Conservation (phyloP, 306 rosid genomes). For the Cicer chorassanicum region DNA sequence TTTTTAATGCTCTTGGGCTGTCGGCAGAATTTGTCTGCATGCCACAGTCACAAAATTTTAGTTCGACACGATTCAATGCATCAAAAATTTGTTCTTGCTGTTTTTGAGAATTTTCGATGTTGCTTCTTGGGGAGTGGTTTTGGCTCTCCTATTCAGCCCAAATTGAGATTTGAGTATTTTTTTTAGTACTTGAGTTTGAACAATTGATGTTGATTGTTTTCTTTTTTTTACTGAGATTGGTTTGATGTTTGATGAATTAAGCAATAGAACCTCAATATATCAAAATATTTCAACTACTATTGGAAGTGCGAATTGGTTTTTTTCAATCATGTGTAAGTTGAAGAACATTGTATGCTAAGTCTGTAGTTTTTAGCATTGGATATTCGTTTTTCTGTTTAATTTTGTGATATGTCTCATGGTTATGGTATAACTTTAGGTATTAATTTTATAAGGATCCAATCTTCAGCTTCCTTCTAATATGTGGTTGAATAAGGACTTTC, state of each 20-base stretch:
- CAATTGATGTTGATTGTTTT: slow-evolving; percentile 19
- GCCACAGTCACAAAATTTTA: background rate
- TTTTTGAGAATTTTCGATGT: slow-evolving; percentile 4
- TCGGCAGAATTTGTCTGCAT: slow-evolving; percentile 8
- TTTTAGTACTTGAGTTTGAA: background rate
- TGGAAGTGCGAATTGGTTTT: background rate
- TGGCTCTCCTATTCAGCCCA: background rate
- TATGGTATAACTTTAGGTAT: background rate
- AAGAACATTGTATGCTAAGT: background rate
- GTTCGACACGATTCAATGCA: background rate
- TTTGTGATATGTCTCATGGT: background rate
- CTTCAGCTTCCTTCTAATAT: background rate
- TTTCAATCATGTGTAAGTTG: background rate
- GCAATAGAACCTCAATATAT: background rate
- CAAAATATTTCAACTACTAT: background rate
- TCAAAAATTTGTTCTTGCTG: background rate
- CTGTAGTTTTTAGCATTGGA: background rate
- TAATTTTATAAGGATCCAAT: background rate
- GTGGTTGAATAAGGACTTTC: background rate
- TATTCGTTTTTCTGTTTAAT: background rate
- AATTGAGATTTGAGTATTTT: background rate
- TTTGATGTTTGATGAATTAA: slow-evolving; percentile 23
- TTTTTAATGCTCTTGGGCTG: background rate
- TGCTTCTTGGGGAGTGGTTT: background rate
- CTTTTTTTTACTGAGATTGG: slow-evolving; percentile 9